These are phyloP conservation scores for Penicillium egyptiacum DNA, from an alignment of 495 filamentous ascomycete species.

Conservation along the genomic window DNA sequence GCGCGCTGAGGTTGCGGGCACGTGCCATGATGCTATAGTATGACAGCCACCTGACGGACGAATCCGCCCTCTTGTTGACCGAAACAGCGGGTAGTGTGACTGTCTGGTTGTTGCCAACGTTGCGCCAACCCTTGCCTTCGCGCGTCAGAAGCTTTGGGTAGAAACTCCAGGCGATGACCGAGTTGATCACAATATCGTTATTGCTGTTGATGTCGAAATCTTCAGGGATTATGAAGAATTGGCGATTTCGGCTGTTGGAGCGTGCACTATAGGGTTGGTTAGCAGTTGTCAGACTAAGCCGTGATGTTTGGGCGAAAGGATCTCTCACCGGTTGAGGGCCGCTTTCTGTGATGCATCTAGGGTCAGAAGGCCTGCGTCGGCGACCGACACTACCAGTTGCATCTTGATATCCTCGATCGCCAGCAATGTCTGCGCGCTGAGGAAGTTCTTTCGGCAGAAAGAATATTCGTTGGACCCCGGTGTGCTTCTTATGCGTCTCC, in stretches of 20 bases:
- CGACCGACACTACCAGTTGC: conserved; percentile 77
- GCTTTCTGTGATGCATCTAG: conserved; percentile 68
- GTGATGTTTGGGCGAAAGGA: conserved; percentile 3
- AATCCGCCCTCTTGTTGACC: conserved; percentile 71
- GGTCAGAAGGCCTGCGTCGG: conserved; percentile 76
- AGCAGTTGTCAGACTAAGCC: conserved; percentile 21
- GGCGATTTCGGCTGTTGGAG: conserved; percentile 58
- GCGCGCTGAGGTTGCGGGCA: conserved; percentile 80
- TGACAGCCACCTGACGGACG: conserved; percentile 70
- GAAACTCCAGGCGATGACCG: conserved; percentile 87
- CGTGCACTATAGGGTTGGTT: conserved; percentile 41
- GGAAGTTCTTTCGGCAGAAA: conserved; percentile 90
- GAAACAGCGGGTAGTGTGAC: conserved; percentile 82
- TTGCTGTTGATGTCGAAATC: conserved; percentile 68
- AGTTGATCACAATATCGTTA: conserved; percentile 73
- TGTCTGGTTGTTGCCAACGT: conserved; percentile 83
- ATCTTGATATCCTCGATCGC: conserved; percentile 95
- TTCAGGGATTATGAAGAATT: conserved; percentile 78
- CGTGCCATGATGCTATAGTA: conserved; percentile 94
- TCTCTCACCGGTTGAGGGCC: conserved; percentile 55
- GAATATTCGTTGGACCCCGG: conserved; percentile 67
- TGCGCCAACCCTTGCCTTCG: conserved; percentile 88
- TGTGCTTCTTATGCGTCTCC: conserved; percentile 74
- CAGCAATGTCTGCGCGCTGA: conserved; percentile 75
- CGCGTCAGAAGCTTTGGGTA: conserved; percentile 87